Evolutionary conservation across 768 basidiomycete genomes (phyloP), one percentile per base, ranked within the genome.

Genomic region (Phaeotremella skinneri): DNA sequence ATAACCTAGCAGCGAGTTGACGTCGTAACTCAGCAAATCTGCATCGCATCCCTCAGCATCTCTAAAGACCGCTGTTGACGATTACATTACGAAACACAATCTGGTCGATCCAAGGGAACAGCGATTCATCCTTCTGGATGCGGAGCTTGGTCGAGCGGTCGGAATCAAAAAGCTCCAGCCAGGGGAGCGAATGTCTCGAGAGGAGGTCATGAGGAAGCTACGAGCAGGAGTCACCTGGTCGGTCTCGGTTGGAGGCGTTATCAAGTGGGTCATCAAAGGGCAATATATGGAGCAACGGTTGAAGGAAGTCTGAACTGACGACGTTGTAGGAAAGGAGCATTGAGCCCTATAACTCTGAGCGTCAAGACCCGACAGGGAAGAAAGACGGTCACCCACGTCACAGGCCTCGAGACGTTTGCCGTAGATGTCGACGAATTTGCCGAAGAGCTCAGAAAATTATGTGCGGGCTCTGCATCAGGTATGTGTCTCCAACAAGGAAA

Each of bases 391-490:
- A 94, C 91, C 0, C 77, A 87, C 47, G 81, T 93, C 52, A 85
- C 85, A 0, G 87, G 88, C 0, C 87, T 90, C 58, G 92, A 96
- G 72, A 82, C 86, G 0, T 96, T 86, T 74, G 78, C 83, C 26
- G 76, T 89, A 9, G 80, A 84, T 14, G 83, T 85, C 13, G 85
- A 89, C 11, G 83, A 83, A 27, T 84, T 92, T 76, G 86, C 87
- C 1, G 88, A 92, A 47, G 88, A 89, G 48, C 77, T 94, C 58
- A 82, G 85, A 56, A 87, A 83, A 75, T 67, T 80, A 1, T 94
- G 91, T 68, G 90, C 91, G 1, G 84, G 86, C 43, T 82, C 89
- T 9, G 88, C 91, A 4, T 85, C 88, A 43, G 83, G 89, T 87
- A 58, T 49, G 84, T 73, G n/a, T n/a, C n/a, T n/a, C n/a, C n/a